phyloP scores from a whole-genome alignment of 345 rosid species.

The Brassica napus region DNA sequence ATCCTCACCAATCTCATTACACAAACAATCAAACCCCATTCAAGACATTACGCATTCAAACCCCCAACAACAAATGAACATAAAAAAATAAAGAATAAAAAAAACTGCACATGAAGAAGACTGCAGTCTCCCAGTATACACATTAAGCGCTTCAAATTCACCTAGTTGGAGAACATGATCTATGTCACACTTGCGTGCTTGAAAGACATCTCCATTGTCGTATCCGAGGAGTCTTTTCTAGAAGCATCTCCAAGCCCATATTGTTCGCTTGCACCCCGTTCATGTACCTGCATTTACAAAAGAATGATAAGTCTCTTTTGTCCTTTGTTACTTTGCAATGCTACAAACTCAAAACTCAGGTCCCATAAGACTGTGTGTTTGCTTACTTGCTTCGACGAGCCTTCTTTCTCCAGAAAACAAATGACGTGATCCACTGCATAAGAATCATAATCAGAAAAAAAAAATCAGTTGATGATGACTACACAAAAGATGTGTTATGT shows the following conservation, averaged over 20 bases:
- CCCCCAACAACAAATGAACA: slow-evolving; percentile 29
- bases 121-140: slow-evolving; percentile 29
- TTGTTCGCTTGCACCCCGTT: slow-evolving; percentile 60
- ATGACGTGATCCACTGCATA: slow-evolving; percentile 72
- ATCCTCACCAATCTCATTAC: neutral
- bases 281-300: slow-evolving; percentile 53
- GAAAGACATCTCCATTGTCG: slow-evolving; percentile 83
- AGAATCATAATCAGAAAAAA: neutral
- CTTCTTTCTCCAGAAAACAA: slow-evolving; percentile 77
- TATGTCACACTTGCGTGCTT: slow-evolving; percentile 66
- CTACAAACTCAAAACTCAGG: slow-evolving; percentile 3
- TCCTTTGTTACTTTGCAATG: neutral
- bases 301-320: neutral
- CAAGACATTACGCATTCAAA: slow-evolving; percentile 7
- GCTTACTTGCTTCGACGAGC: slow-evolving; percentile 89
- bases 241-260: slow-evolving; percentile 72
- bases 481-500: neutral
- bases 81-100: neutral
- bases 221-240: slow-evolving; percentile 67
- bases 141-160: slow-evolving; percentile 25
- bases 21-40: slow-evolving; percentile 23
- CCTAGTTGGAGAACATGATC: slow-evolving; percentile 23
- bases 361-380: neutral
- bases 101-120: slow-evolving; percentile 41
- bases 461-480: neutral